These are phyloP conservation scores for Umbelopsis vinacea DNA, from an alignment of 192 early-diverging fungal genomes.

Conservation along the genomic window DNA sequence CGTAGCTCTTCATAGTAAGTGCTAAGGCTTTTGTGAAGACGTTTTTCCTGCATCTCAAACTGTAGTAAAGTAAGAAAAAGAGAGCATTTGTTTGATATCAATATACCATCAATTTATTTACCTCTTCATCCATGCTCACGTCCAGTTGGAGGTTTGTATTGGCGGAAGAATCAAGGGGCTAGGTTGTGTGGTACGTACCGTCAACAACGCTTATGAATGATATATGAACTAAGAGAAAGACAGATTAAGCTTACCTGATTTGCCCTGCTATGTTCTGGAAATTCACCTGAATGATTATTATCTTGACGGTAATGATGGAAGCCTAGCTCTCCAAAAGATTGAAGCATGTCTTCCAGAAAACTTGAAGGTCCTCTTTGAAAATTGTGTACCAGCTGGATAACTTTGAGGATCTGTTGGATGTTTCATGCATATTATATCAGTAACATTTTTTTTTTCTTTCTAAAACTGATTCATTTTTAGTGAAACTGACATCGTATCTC, in stretches of 20 bases:
- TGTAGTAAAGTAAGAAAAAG: not conserved
- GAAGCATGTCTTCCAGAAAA: not conserved
- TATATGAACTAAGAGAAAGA: not conserved
- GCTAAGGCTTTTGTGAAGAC: constrained; percentile 13
- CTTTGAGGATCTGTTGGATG: not conserved
- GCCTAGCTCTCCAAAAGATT: not conserved
- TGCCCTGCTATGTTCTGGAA: not conserved
- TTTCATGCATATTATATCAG: not conserved
- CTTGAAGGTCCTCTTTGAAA: not conserved
- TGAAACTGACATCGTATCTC: not conserved
- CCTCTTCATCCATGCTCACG: not conserved
- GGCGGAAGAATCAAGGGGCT: not conserved
- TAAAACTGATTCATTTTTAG: not conserved
- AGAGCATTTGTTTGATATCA: too few relatives aligned
- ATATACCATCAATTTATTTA: not conserved
- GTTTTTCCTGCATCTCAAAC: constrained; percentile 9
- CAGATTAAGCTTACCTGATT: not conserved
- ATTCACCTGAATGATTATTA: not conserved
- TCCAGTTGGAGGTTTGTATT: not conserved
- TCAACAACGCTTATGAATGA: not conserved
- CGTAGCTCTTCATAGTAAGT: constrained; percentile 11
- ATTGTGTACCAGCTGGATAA: not conserved
- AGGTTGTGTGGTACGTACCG: not conserved
- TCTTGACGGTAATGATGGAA: not conserved
- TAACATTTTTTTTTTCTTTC: not conserved